Conservation (phyloP, 805 yeast species). For the Yamadazyma sp. region DNA sequence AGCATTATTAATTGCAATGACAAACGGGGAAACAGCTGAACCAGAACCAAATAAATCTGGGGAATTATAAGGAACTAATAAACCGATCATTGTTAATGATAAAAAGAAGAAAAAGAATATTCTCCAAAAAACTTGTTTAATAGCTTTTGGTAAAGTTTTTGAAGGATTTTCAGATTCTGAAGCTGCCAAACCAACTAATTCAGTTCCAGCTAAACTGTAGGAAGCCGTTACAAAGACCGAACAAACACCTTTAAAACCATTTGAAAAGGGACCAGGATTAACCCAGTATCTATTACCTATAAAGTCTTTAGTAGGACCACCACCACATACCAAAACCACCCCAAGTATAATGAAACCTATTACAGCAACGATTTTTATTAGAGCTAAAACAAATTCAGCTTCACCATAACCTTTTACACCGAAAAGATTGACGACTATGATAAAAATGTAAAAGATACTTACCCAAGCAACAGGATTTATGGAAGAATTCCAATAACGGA, state of each 20-base stretch:
- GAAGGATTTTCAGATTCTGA: constrained; percentile 40
- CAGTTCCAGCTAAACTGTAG: constrained; percentile 35
- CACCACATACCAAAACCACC: constrained; percentile 35
- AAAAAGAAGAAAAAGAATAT: constrained; percentile 37
- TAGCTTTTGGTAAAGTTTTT: constrained; percentile 38
- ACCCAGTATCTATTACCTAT: constrained; percentile 32
- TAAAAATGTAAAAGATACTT: constrained; percentile 28
- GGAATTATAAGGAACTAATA: constrained; percentile 50
- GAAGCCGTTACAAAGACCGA: constrained; percentile 37
- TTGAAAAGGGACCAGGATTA: constrained; percentile 30
- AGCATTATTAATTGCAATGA: constrained; percentile 61
- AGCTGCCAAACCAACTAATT: constrained; percentile 37
- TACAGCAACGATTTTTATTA: constrained; percentile 33
- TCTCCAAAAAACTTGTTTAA: constrained; percentile 44
- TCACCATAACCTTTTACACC: constrained; percentile 39
- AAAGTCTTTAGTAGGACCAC: constrained; percentile 36
- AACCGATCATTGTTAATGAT: constrained; percentile 33
- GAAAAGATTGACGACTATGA: constrained; percentile 28
- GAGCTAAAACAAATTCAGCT: constrained; percentile 30
- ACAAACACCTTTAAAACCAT: constrained; percentile 39
- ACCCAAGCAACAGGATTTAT: constrained; percentile 41
- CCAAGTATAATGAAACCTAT: constrained; percentile 36
- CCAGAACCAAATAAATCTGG: constrained; percentile 40
- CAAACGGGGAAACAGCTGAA: constrained; percentile 71
- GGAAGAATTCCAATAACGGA: constrained; percentile 29